Base-by-base conservation (phyloP, 805 yeast genomes). In the Candida chilensis region DNA sequence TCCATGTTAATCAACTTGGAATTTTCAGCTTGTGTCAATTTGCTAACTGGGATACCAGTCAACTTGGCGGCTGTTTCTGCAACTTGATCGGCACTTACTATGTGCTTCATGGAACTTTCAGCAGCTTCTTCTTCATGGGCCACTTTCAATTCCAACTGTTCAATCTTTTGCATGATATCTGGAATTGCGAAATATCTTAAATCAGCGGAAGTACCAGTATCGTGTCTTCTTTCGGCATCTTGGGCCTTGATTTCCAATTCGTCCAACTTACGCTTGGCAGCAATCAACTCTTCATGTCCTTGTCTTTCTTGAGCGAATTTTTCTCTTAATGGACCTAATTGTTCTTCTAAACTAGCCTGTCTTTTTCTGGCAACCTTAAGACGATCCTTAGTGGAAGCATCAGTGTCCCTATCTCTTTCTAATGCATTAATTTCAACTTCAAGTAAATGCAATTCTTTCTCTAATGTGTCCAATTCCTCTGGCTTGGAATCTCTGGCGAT, bases 401-500 rank as follows among this genome's bases (percentile, higher is more conserved):
- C 83, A 5, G 96, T 82, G 36, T 80, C 95, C 48, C 78, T 79
- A 52, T 90, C 98, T 60, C 98, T 83, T 60, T 92, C 96, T 44
- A 92, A 69, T 1, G 98, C 98, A 50, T 86, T 85, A 50, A 92
- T 90, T 59, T 92, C 98, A 35, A 92, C 97, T 47, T 90, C 95
- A 20, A 92, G 60, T 42, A 92, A 71, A 52, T 87, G 94, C 29
- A 88, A 68, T 60, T 86, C 86, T 57, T 98, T 83, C 59, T 92
- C 98, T 43, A 87, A 72, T 27, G 78, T 80, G 60, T 92, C 98
- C 46, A 92, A 69, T 54, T 87, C 96, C 57, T 92, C 98, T 2
- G 98, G 98, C 53, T 85, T 86, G 3, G 97, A 90, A 54, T 92
- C 98, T 59, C 98, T 77, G 4, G 96, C 95, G 31, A 92, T 98